A percentile compares a stretch with the other conserved stretches of the same genome.
These are phyloP conservation scores for Datura wrightii DNA, from an alignment of 257 asterid genomes.

Conservation along the genomic window DNA sequence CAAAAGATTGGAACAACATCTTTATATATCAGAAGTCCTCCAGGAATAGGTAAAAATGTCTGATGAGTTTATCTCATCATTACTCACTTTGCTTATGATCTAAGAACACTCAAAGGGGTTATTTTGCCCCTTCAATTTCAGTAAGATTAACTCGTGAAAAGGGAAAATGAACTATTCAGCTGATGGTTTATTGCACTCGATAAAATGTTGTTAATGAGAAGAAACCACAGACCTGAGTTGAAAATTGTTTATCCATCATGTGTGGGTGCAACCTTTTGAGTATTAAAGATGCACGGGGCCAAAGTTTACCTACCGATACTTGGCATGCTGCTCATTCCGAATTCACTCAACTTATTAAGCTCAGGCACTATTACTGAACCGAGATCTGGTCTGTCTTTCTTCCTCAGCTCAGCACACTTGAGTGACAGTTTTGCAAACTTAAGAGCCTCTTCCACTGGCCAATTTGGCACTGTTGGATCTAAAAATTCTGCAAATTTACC, in stretches of 20 bases:
- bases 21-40: neutral
- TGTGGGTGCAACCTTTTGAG: neutral
- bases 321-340: conserved; percentile 42
- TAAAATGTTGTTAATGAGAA: neutral
- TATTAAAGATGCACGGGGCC: neutral
- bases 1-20: neutral
- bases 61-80: neutral
- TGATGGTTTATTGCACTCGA: conserved; percentile 20
- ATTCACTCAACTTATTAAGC: conserved; percentile 59
- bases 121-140: neutral
- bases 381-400: conserved; percentile 78
- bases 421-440: conserved; percentile 58
- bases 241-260: neutral
- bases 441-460: conserved; percentile 73
- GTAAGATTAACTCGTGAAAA: neutral
- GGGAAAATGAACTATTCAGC: neutral
- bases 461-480: conserved; percentile 72
- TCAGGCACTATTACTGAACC: conserved; percentile 63
- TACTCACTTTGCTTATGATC: neutral
- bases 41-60: neutral
- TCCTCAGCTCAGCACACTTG: conserved; percentile 69
- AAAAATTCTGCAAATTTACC: conserved; percentile 63
- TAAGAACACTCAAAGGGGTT: neutral
- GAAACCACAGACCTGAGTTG: conserved; percentile 20
- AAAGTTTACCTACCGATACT: conserved; percentile 18